Conservation (phyloP, 257 asterid genomes). For the Misopates orontium region DNA sequence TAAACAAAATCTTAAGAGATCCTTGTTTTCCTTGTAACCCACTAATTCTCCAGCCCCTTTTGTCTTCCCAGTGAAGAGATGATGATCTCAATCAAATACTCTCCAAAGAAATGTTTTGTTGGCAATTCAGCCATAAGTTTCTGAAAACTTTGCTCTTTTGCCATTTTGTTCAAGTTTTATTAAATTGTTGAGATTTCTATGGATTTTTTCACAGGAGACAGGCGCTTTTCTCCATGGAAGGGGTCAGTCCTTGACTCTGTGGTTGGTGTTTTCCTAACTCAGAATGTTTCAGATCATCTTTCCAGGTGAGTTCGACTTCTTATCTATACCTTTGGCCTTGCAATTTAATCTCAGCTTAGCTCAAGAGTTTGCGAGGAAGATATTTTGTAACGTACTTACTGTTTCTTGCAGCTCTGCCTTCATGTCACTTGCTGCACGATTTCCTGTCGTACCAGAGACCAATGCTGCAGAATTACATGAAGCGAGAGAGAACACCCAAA, state of each 20-base stretch:
- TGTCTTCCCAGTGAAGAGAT: too few species aligned
- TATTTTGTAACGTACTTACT: conserved; percentile 9
- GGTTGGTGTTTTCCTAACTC: conserved; percentile 74
- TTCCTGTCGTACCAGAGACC: conserved; percentile 40
- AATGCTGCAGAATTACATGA: conserved; percentile 38
- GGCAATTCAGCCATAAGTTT: background rate
- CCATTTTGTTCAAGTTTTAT: too few species aligned
- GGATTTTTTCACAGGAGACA: conserved; percentile 49
- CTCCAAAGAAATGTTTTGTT: background rate
- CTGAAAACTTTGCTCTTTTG: too few species aligned
- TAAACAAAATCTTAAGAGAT: too few species aligned
- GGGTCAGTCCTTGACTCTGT: conserved; percentile 82
- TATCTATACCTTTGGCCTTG: conserved; percentile 14
- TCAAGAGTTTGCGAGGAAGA: conserved; percentile 6
- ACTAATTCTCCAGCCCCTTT: too few species aligned
- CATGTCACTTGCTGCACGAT: conserved; percentile 67
- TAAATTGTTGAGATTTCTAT: conserved; percentile 21
- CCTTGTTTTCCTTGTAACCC: too few species aligned
- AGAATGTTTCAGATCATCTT: conserved; percentile 73
- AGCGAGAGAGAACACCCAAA: conserved; percentile 31
- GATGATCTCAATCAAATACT: too few species aligned
- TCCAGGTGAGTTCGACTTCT: conserved; percentile 53
- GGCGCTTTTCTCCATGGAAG: conserved; percentile 75
- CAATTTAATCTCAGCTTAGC: conserved; percentile 2
- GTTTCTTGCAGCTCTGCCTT: conserved; percentile 66